Conservation (phyloP, 495 filamentous ascomycete genomes). For the Penicillium egyptiacum region DNA sequence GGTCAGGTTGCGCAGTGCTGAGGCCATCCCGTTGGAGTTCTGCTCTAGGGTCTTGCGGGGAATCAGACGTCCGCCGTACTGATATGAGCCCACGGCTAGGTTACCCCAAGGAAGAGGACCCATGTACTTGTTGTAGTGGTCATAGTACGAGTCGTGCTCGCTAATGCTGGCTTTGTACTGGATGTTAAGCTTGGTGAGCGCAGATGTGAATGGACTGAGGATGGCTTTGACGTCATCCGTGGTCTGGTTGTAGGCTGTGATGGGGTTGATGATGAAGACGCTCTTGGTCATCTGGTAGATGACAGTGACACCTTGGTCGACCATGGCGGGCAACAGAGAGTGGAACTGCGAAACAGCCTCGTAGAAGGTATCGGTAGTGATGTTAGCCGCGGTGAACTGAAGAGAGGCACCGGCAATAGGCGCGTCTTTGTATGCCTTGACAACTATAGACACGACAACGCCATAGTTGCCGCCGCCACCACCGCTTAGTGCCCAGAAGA, state of each 20-base stretch:
- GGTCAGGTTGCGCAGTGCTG: slow-evolving; percentile 39
- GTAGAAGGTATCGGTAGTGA: slow-evolving; percentile 44
- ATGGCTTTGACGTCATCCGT: slow-evolving; percentile 28
- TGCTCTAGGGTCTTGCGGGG: slow-evolving; percentile 46
- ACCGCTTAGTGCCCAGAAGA: slow-evolving; percentile 70
- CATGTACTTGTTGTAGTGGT: slow-evolving; percentile 49
- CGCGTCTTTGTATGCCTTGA: slow-evolving; percentile 45
- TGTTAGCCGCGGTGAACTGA: slow-evolving; percentile 26
- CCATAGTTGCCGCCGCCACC: slow-evolving; percentile 66
- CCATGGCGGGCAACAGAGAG: slow-evolving; percentile 43
- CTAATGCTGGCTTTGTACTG: slow-evolving; percentile 26
- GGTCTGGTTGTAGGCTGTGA: slow-evolving; percentile 40
- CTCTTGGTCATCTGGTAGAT: slow-evolving; percentile 48
- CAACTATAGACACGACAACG: slow-evolving; percentile 57
- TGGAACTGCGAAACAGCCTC: slow-evolving; percentile 47
- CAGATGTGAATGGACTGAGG: slow-evolving; percentile 33
- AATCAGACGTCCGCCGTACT: slow-evolving; percentile 61
- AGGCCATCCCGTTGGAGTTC: slow-evolving; percentile 45
- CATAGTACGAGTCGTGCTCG: slow-evolving; percentile 45
- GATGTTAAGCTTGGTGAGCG: slow-evolving; percentile 31
- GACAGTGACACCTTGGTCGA: slow-evolving; percentile 49
- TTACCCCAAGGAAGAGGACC: slow-evolving; percentile 39
- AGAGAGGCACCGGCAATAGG: slow-evolving; percentile 31
- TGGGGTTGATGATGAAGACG: slow-evolving; percentile 47
- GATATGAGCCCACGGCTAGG: slow-evolving; percentile 46